Evolutionary conservation across 345 rosid genomes (phyloP).

Genomic region (Limnanthes douglasii): DNA sequence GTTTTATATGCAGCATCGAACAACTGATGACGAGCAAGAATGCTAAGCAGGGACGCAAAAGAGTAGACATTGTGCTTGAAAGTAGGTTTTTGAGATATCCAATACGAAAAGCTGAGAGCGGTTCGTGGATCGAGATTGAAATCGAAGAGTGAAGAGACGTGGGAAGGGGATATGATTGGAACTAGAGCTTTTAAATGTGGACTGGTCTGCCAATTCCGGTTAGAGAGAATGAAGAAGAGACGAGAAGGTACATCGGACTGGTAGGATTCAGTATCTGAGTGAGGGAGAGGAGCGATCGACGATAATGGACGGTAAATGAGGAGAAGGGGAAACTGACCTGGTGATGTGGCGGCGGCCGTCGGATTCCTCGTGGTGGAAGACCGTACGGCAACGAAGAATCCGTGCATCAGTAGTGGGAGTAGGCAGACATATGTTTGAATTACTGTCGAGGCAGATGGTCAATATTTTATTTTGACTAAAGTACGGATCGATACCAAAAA

Average conservation of each 20-base stretch:
- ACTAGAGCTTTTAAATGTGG: slow-evolving; percentile 22
- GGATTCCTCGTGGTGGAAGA: slow-evolving; percentile 18
- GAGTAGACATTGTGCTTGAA: slow-evolving; percentile 38
- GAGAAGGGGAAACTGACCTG: slow-evolving; percentile 2
- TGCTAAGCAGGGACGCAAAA: slow-evolving; percentile 26
- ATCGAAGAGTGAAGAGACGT: slow-evolving; percentile 27
- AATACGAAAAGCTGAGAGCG: slow-evolving; percentile 38
- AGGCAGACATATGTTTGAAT: too few species aligned
- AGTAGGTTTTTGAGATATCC: slow-evolving; percentile 26
- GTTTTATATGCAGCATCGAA: slow-evolving; percentile 27
- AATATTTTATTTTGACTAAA: too few species aligned
- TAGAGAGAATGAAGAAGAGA: slow-evolving; percentile 30
- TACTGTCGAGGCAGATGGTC: too few species aligned
- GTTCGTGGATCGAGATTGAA: slow-evolving; percentile 28
- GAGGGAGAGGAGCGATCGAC: slow-evolving; percentile 7
- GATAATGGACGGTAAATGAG: slow-evolving; percentile 11
- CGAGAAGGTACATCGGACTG: slow-evolving; percentile 17
- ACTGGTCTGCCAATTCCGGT: slow-evolving; percentile 40
- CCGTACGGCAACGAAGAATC: too few species aligned
- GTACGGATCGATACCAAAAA: too few species aligned
- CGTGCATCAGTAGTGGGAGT: too few species aligned
- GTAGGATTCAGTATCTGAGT: slow-evolving; percentile 10
- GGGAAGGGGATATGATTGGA: slow-evolving; percentile 28
- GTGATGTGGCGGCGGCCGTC: slow-evolving; percentile 2
- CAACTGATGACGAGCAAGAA: slow-evolving; percentile 21